Evolutionary conservation across 2,329 filamentous ascomycete genomes (phyloP), one percentile per base, ranked within the genome.

Genomic region (Botrytis tulipae): DNA sequence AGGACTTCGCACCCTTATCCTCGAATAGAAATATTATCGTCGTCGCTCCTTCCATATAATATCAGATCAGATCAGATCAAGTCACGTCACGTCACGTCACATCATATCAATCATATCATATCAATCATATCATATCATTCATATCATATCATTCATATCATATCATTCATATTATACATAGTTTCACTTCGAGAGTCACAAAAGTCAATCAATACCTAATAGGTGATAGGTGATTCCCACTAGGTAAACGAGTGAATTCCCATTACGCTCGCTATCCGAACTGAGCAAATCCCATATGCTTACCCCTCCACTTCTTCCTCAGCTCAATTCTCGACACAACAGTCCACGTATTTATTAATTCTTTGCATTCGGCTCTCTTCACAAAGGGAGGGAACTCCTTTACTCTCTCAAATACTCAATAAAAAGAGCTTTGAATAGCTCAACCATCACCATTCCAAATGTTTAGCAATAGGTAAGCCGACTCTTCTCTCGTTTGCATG

Each of bases 401-500:
- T 67, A 46, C n/a, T 35, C 44, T 35, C 32, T 29, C 40, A 40
- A 54, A 61, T 29, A 46, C 40, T 51, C 70, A 72, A 71, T 72
- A 74, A 74, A 70, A 32, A 75, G 73, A 77, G 75, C 76, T 77
- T 67, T 73, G 62, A 61, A 42, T 32, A 71, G 74, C 35, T 75
- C 75, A 76, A 74, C 73, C 67, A 72, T 69, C 73, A 42, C 61
- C 70, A 68, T 51, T 77, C 77, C 76, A 78, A 76, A 82, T 82
- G 80, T 82, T 82, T 81, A 78, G 80, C 78, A 82, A 82, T 76
- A 77, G 80, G 80, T 81, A 79, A 79, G 79, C 16, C 54, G n/a
- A 22, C n/a, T 51, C 29, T 54, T 12, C 20, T 37, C 16, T 51
- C 44, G 8, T 40, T 35, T 46, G 16, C 25, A 10, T 63, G 18